Evolutionary conservation across 768 basidiomycete species (phyloP).

Genomic region (Russula griseocarnosa): DNA sequence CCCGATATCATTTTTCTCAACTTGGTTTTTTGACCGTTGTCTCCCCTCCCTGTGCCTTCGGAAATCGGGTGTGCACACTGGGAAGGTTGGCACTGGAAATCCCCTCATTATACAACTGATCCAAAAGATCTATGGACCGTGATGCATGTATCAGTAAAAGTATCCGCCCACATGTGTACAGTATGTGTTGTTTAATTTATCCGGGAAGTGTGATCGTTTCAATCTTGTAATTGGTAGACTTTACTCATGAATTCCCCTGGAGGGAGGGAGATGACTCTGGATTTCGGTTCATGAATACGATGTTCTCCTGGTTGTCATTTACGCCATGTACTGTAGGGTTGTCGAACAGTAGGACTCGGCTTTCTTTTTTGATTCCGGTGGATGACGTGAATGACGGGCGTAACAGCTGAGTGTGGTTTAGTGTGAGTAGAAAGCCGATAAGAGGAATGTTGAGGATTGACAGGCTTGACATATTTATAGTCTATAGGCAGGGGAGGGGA

Average conservation of each 20-base stretch:
- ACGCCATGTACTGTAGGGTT: not conserved
- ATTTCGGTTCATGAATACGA: not conserved
- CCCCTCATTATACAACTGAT: not conserved
- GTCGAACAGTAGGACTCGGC: not conserved
- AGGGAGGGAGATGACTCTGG: not conserved
- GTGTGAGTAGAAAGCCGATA: not conserved
- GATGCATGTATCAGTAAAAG: slow-evolving; percentile 9
- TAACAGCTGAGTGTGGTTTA: too few relatives aligned
- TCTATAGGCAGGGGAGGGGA: too few relatives aligned
- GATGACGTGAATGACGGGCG: too few relatives aligned
- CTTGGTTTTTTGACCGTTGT: not conserved
- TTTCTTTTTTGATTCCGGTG: too few relatives aligned
- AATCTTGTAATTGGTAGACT: not conserved
- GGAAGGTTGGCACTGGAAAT: not conserved
- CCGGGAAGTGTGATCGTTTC: not conserved
- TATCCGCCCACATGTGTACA: not conserved
- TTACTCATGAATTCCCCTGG: not conserved
- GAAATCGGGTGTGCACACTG: not conserved
- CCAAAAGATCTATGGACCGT: slow-evolving; percentile 1
- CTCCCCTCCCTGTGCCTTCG: not conserved
- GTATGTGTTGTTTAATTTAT: not conserved
- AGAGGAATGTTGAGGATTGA: not conserved
- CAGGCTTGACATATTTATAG: not conserved
- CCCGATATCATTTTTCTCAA: slow-evolving; percentile 1
- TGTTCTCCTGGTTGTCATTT: not conserved